Evolutionary conservation across 2,329 filamentous ascomycete genomes (phyloP), one percentile per base, ranked within the genome.

Genomic region (Aspergillus calidoustus): DNA sequence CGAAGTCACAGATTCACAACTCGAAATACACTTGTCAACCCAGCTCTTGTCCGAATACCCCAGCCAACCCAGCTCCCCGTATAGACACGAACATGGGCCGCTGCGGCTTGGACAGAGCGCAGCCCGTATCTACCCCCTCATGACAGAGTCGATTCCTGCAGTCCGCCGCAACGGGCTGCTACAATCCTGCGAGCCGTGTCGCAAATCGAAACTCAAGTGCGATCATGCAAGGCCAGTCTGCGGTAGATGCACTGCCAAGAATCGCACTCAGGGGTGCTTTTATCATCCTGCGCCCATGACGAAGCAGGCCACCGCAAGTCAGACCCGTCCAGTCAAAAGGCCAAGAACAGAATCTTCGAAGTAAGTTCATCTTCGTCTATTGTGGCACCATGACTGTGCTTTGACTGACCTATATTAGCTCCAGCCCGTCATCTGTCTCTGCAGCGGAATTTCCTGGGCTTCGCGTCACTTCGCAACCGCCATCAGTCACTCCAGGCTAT

Each of bases 251-350:
- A 59, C 61, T n/a, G 51, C 68, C 5, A 75, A 74, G 53, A 69
- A 71, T 30, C 73, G 74, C 49, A 62, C 56, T 7, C 65, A 71
- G 19, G 65, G 68, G 61, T 77, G 76, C 53, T 75, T 75, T 50
- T 77, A 78, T 54, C 76, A 77, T 60, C 76, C 76, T 52, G 73
- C 76, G 6, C 76, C 75, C 4, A 77, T 77, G 76, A 77, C 75
- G 22, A 76, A 70, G 31, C 60, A 66, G n/a, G 64, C 63, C 22
- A 59, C 50, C 23, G 64, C 61, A 4, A 64, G 67, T 30, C 58
- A 60, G 51, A 51, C 23, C 8, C 60, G 49, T 61, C 54, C 57
- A 19, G 46, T 64, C 8, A 61, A 61, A 15, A 53, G 61, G 7
- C 55, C 64, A 8, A 69, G 60, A 43, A 65, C 64, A 30, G 43